Evolutionary conservation across 1,139 yeast genomes (phyloP), one percentile per base, ranked within the genome.

Genomic region (Trichomonascaceae sp.): DNA sequence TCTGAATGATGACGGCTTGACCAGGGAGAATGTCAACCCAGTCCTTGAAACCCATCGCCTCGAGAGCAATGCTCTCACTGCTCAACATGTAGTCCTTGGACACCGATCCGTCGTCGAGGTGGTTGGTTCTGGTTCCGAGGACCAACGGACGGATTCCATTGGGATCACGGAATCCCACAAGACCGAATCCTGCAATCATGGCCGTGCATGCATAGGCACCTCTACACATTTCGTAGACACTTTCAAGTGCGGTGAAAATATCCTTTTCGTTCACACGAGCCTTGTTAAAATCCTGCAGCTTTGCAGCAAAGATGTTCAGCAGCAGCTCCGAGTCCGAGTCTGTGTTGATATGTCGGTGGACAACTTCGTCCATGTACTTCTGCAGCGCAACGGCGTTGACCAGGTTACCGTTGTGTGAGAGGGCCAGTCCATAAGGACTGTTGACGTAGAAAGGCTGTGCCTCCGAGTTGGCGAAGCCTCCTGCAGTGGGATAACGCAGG

Each of bases 391-490:
- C 71, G 5, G 93, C 81, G 57, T 89, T 92, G 39, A 87, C 94
- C 51, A 89, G 67, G 58, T 92, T 89, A 49, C 98, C 98, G 56
- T 89, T 89, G 59, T 89, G 98, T 39, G 92, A 74, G 56, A 92
- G 56, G 29, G 81, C 72, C 42, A 89, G 76, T 37, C 98, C 98
- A 50, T 85, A 89, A 3, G 98, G 98, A 30, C 95, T 76, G 62
- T 89, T 89, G 44, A 89, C 99, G 54, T 92, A 89, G 53, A 89
- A 92, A 4, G 99, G 99, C 62, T 89, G 99, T 3, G 99, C 98
- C 60, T 89, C 99, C 39, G 93, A 76, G 41, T 87, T 89, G 36
- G 97, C 92, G 48, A 84, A 75, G 5, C 94, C 80, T n/a, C 99
- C 98, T 26, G 98, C 97, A 25, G 99, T 89, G 32, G 99, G 99